phyloP scores from a whole-genome alignment of 169 alveolate species.

The Babesia divergens region DNA sequence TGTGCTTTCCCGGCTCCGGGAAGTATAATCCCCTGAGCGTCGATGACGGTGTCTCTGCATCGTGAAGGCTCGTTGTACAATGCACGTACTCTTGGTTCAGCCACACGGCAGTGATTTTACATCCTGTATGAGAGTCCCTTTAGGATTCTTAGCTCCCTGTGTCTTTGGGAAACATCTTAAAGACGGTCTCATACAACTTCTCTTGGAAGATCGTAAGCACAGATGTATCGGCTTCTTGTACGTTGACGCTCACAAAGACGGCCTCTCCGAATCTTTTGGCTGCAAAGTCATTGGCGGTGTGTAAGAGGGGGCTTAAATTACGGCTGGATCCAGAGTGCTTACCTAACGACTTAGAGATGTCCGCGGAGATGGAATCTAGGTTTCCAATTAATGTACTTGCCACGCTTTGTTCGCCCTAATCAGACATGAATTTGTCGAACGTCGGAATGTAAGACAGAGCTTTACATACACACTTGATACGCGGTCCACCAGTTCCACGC shows the following conservation, averaged over 20 bases:
- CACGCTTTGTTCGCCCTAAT: constrained; percentile 49
- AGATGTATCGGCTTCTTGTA: constrained; percentile 25
- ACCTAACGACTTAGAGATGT: constrained; percentile 55
- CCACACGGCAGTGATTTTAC: too few species aligned
- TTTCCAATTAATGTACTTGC: constrained; percentile 62
- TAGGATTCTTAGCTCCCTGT: not conserved
- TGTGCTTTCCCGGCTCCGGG: too few species aligned
- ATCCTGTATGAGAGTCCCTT: too few species aligned
- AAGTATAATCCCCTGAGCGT: too few species aligned
- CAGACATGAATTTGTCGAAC: too few species aligned
- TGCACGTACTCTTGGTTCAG: too few species aligned
- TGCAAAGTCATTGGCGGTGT: not conserved
- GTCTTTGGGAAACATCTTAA: constrained; percentile 18
- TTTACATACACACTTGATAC: too few species aligned
- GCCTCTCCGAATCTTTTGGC: constrained; percentile 35
- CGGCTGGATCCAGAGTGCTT: not conserved
- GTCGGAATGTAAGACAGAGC: too few species aligned
- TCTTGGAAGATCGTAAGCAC: constrained; percentile 34
- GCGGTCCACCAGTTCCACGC: too few species aligned
- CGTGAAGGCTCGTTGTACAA: too few species aligned
- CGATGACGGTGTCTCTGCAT: too few species aligned
- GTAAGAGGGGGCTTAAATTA: too few species aligned
- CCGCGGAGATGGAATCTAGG: constrained; percentile 55
- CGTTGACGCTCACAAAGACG: constrained; percentile 47
- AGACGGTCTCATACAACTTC: constrained; percentile 11